These are phyloP conservation scores for Isabelozyma pseudorhagii DNA, from an alignment of 805 yeast species.

Conservation along the genomic window DNA sequence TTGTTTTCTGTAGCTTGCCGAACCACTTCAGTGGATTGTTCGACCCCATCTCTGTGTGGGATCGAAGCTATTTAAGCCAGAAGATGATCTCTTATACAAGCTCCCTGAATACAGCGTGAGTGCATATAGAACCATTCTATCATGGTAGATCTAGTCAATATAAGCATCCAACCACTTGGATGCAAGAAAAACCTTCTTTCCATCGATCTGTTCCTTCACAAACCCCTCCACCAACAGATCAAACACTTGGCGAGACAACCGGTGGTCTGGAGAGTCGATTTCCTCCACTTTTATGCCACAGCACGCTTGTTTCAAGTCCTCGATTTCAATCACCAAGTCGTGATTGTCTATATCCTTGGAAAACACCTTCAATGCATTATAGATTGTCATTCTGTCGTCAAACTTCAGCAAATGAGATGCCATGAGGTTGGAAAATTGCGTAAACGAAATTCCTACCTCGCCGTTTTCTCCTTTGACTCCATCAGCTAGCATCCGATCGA, in stretches of 20 bases:
- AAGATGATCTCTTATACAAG: too few relatives aligned
- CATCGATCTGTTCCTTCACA: constrained; percentile 53
- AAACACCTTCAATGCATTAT: constrained; percentile 59
- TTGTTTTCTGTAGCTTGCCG: too few relatives aligned
- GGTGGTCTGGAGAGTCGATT: constrained; percentile 44
- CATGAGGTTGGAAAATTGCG: constrained; percentile 64
- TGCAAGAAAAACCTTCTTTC: constrained; percentile 58
- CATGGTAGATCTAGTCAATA: constrained; percentile 25
- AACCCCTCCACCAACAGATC: constrained; percentile 53
- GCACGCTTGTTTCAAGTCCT: constrained; percentile 46
- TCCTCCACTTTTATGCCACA: constrained; percentile 45
- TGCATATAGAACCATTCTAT: too few relatives aligned
- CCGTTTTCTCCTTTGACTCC: constrained; percentile 22
- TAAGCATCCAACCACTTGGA: constrained; percentile 59
- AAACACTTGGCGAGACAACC: constrained; percentile 43
- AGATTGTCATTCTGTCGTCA: constrained; percentile 48
- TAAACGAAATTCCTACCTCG: constrained; percentile 37
- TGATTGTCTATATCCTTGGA: constrained; percentile 21
- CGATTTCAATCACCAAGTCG: constrained; percentile 46
- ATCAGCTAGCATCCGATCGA: constrained; percentile 47
- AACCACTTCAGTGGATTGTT: too few relatives aligned
- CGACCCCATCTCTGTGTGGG: too few relatives aligned
- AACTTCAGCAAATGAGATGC: constrained; percentile 51
- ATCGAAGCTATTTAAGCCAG: too few relatives aligned
- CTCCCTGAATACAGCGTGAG: too few relatives aligned